A percentile compares a stretch with the other conserved stretches of the same genome.
These are phyloP conservation scores for Endoconidiophora laricicola DNA, from an alignment of 2,329 filamentous ascomycete genomes.

Conservation along the genomic window DNA sequence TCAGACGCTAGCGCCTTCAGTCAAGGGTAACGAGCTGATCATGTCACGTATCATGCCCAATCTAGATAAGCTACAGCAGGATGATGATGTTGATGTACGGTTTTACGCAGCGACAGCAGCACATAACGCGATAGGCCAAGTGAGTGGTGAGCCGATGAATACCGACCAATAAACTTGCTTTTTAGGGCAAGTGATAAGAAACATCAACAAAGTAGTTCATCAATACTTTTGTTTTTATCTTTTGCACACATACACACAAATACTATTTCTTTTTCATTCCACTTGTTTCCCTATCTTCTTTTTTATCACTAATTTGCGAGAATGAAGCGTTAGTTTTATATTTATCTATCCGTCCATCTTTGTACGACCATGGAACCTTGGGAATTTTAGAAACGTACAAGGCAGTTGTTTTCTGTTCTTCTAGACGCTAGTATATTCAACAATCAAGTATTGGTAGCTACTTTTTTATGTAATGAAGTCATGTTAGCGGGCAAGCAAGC, in stretches of 20 bases:
- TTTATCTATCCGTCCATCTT: too few relatives aligned
- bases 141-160: slow-evolving; percentile 41
- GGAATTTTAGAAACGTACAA: too few relatives aligned
- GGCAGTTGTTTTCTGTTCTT: too few relatives aligned
- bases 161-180: slow-evolving; percentile 34
- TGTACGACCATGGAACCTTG: too few relatives aligned
- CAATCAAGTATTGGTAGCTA: too few relatives aligned
- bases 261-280: background rate
- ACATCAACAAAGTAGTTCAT: background rate
- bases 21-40: slow-evolving; percentile 62
- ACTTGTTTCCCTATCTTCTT: background rate
- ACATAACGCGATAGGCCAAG: slow-evolving; percentile 33
- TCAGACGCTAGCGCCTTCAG: slow-evolving; percentile 43
- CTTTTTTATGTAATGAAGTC: too few relatives aligned
- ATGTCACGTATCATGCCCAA: slow-evolving; percentile 75
- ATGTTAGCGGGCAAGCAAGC: too few relatives aligned
- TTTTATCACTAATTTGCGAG: background rate
- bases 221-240: background rate
- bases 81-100: slow-evolving; percentile 93
- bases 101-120: slow-evolving; percentile 92
- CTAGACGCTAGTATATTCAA: too few relatives aligned
- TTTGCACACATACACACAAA: too few relatives aligned
- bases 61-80: slow-evolving; percentile 87
- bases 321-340: background rate
- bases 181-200: background rate